Conservation (phyloP, 2,329 filamentous ascomycete genomes). For the Colletotrichum sidae region DNA sequence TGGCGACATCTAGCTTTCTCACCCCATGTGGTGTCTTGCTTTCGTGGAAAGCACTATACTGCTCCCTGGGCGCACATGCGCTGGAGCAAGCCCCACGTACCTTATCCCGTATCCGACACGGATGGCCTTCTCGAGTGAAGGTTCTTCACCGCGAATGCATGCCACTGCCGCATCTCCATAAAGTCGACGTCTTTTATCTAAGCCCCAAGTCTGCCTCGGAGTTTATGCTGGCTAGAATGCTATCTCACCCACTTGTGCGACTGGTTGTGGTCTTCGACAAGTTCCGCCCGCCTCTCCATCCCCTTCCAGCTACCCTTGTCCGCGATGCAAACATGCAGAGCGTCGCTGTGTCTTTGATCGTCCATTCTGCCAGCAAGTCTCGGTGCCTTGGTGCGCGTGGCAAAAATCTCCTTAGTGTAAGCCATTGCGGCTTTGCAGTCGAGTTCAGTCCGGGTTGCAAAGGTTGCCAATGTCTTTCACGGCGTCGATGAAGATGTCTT, state of each 20-base stretch:
- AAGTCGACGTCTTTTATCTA: background rate
- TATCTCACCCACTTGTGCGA: conserved; percentile 2
- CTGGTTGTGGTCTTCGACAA: conserved; percentile 9
- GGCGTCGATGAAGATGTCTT: conserved; percentile 8
- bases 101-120: conserved; percentile 14
- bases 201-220: background rate
- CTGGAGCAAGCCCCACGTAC: conserved; percentile 27
- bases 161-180: conserved; percentile 10
- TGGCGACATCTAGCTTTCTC: background rate
- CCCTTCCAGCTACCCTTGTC: conserved; percentile 10
- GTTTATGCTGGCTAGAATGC: background rate
- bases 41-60: conserved; percentile 28
- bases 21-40: conserved; percentile 34
- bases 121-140: conserved; percentile 15
- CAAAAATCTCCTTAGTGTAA: conserved; percentile 4
- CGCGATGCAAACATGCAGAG: conserved; percentile 16
- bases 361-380: background rate
- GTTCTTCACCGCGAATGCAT: conserved; percentile 6
- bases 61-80: background rate
- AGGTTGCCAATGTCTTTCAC: background rate
- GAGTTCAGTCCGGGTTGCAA: conserved; percentile 23
- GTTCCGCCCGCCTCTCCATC: conserved; percentile 9
- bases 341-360: conserved; percentile 5
- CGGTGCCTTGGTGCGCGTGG: conserved; percentile 2
- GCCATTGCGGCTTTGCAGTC: conserved; percentile 6